Evolutionary conservation across 768 basidiomycete genomes (phyloP).

Genomic region (Trametes cubensis): DNA sequence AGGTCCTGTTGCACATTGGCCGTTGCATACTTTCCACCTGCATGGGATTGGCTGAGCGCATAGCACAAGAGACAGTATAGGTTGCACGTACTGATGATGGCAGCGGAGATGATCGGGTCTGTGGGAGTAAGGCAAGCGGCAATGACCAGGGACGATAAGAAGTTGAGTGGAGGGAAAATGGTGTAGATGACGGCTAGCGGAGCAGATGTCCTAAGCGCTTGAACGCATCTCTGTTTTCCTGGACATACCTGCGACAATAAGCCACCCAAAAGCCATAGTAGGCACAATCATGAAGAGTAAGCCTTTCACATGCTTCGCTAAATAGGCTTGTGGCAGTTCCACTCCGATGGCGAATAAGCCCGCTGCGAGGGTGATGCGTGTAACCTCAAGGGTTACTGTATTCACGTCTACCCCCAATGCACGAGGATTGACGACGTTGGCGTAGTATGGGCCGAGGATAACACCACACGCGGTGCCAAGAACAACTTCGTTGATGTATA

Average conservation of each 20-base stretch:
- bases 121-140: constrained; percentile 92
- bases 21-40: constrained; percentile 71
- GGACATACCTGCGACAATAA: constrained; percentile 65
- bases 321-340: constrained; percentile 85
- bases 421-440: constrained; percentile 74
- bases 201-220: no score
- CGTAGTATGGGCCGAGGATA: constrained; percentile 71
- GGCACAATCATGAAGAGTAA: constrained; percentile 72
- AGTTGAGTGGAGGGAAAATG: constrained; percentile 72
- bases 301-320: constrained; percentile 76
- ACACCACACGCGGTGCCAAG: constrained; percentile 77
- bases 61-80: no score
- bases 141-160: constrained; percentile 78
- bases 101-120: constrained; percentile 91
- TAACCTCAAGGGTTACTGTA: constrained; percentile 82
- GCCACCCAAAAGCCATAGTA: constrained; percentile 86
- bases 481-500: constrained; percentile 93
- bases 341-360: constrained; percentile 96
- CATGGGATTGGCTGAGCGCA: neutral
- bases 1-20: constrained; percentile 74
- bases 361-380: constrained; percentile 84
- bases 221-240: no score
- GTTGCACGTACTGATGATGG: constrained; percentile 58
- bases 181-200: constrained; percentile 62
- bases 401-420: constrained; percentile 62